Evolutionary conservation across 345 rosid species (phyloP).

Genomic region (Moricandia moricandioides): DNA sequence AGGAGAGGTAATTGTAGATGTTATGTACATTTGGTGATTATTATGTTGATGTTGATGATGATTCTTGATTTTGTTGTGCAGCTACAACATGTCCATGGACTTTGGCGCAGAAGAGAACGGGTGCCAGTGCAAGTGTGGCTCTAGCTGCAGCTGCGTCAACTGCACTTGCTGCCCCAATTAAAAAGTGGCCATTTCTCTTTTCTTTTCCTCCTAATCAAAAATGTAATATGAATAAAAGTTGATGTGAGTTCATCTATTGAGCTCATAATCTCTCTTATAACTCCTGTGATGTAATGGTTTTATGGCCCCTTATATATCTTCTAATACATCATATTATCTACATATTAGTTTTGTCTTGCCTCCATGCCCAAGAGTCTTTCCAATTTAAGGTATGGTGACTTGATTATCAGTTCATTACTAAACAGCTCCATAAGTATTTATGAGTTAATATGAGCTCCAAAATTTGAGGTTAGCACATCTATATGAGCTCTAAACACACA

Average conservation of each 20-base stretch:
- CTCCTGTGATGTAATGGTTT: conserved; percentile 23
- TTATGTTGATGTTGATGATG: background rate
- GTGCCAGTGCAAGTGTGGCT: conserved; percentile 82
- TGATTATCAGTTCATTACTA: background rate
- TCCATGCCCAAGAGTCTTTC: background rate
- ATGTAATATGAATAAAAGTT: conserved; percentile 36
- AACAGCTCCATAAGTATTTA: background rate
- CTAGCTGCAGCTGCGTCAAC: conserved; percentile 60
- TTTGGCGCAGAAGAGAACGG: conserved; percentile 43
- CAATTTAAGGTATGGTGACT: background rate
- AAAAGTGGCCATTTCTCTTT: background rate
- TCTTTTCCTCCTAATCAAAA: background rate
- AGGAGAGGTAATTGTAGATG: conserved; percentile 47
- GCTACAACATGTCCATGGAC: conserved; percentile 51
- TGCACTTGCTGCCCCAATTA: conserved; percentile 59
- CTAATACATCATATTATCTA: conserved; percentile 17
- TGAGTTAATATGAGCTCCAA: background rate
- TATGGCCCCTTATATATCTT: background rate
- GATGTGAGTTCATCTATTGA: conserved; percentile 1
- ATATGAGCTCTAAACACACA: background rate
- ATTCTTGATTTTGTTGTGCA: conserved; percentile 25
- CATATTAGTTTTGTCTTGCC: background rate
- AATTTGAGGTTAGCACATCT: background rate
- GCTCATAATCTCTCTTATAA: conserved; percentile 6
- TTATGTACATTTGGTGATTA: background rate